Base-by-base conservation (phyloP, 192 early-diverging fungal species). In the Linnemannia hyalina region DNA sequence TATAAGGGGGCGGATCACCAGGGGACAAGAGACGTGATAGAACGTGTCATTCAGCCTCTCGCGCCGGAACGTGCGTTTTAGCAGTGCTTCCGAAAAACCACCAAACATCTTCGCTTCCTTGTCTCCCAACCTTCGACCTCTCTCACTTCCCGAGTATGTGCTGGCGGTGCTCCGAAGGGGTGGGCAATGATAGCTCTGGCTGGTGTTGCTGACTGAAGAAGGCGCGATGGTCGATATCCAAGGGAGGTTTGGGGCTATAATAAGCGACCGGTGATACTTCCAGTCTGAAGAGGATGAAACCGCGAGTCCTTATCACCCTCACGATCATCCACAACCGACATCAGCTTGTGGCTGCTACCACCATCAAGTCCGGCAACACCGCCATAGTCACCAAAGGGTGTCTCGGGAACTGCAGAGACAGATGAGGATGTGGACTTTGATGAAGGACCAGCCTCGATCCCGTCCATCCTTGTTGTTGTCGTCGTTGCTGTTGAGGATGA, bases 321-420 rank as follows among this genome's bases (percentile, higher is more conserved):
- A 13, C 60, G 26, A 15, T 32, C 29, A 65, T 65, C 29, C 26
- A 26, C 60, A 26, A 65, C n/a, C 7, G n/a, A 52, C 20, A 52
- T 60, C 55, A 60, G 0, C 55, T 60, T 60, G n/a, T 46, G 44
- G 44, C n/a, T 52, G 44, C 55, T 52, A 23, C n/a, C 22, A 1
- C 55, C 60, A 32, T 29, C 60, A 10, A 26, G 26, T 7, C n/a
- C 26, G 5, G 1, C 23, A 11, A 26, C 26, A 32, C 10, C 60
- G 13, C 60, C 60, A 65, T 65, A 65, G 32, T 77, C 71, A 38
- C 49, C 70, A 49, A 57, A 77, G 0, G 49, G 47, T 4, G 72
- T 71, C 29, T 82, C 76, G 8, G 81, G 81, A 46, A 82, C 81
- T 11, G 81, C 81, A 38, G 38, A 73, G 20, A 81, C 11, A 11